phyloP scores from a whole-genome alignment of 2,329 filamentous ascomycete species.

The Gliomastix tumulicola region DNA sequence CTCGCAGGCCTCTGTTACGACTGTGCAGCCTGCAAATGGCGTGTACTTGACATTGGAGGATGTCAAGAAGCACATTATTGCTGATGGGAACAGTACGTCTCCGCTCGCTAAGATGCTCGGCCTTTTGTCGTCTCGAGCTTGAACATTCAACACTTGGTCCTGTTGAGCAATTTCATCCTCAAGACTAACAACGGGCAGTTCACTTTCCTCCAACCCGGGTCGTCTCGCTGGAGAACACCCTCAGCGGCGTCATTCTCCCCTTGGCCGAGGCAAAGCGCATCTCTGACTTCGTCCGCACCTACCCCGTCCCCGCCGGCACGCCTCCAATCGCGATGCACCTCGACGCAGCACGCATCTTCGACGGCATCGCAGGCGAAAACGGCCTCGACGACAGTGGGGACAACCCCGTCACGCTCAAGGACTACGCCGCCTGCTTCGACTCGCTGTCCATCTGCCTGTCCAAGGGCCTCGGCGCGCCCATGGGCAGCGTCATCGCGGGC shows the following conservation, averaged over 20 bases:
- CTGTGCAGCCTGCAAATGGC: slow-evolving; percentile 61
- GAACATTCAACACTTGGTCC: background rate
- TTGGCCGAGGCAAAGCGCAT: slow-evolving; percentile 62
- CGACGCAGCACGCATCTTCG: slow-evolving; percentile 71
- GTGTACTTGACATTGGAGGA: slow-evolving; percentile 69
- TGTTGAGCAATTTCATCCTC: slow-evolving; percentile 32
- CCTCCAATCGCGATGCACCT: slow-evolving; percentile 61
- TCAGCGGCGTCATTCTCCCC: slow-evolving; percentile 69
- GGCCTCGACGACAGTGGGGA: slow-evolving; percentile 68
- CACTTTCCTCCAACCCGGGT: slow-evolving; percentile 71
- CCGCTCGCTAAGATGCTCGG: too few relatives aligned
- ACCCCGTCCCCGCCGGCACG: slow-evolving; percentile 15
- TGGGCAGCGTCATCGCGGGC: slow-evolving; percentile 65
- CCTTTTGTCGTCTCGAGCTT: too few relatives aligned
- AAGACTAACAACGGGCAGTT: slow-evolving; percentile 54
- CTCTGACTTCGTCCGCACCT: slow-evolving; percentile 53
- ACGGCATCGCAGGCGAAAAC: slow-evolving; percentile 62
- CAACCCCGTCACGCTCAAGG: slow-evolving; percentile 55
- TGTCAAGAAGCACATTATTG: slow-evolving; percentile 36
- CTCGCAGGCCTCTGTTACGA: slow-evolving; percentile 60
- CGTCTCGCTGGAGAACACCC: slow-evolving; percentile 75
- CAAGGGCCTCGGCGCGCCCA: slow-evolving; percentile 71
- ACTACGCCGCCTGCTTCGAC: slow-evolving; percentile 61
- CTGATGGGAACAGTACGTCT: slow-evolving; percentile 17
- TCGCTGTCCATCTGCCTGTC: slow-evolving; percentile 69